Conservation (phyloP, 108 stramenopile genomes). For the Pseudonitzschia multiseries region DNA sequence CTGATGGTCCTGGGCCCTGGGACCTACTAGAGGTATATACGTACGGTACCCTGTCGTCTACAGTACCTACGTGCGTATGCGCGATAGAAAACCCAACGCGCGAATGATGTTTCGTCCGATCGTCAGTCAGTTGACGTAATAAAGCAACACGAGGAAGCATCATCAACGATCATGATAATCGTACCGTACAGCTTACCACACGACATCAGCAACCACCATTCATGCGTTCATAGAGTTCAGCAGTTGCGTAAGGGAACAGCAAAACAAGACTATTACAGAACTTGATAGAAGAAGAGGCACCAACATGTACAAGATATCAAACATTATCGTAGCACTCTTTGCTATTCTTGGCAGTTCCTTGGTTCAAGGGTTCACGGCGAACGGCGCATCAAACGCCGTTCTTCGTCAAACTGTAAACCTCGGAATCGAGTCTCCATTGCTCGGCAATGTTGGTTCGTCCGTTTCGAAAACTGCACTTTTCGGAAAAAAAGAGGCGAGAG, state of each 20-base stretch:
- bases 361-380: slow-evolving; percentile 8
- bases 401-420: not conserved
- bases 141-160: not conserved
- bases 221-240: not conserved
- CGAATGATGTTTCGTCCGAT: not conserved
- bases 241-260: too few species aligned
- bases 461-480: slow-evolving; percentile 34
- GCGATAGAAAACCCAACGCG: not conserved
- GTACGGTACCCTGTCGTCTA: not conserved
- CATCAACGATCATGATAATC: not conserved
- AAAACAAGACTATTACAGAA: not conserved
- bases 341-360: not conserved
- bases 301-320: not conserved
- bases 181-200: not conserved
- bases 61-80: not conserved
- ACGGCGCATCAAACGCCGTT: not conserved
- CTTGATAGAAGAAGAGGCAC: not conserved
- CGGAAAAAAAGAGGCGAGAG: slow-evolving; percentile 83
- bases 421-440: not conserved
- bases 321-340: not conserved
- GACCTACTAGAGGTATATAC: too few species aligned
- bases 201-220: not conserved
- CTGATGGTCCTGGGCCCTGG: too few species aligned
- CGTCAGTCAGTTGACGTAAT: not conserved
- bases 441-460: not conserved